A percentile compares a stretch with the other conserved stretches of the same genome.
phyloP scores from a whole-genome alignment of 768 basidiomycete species.

The Russula earlei region DNA sequence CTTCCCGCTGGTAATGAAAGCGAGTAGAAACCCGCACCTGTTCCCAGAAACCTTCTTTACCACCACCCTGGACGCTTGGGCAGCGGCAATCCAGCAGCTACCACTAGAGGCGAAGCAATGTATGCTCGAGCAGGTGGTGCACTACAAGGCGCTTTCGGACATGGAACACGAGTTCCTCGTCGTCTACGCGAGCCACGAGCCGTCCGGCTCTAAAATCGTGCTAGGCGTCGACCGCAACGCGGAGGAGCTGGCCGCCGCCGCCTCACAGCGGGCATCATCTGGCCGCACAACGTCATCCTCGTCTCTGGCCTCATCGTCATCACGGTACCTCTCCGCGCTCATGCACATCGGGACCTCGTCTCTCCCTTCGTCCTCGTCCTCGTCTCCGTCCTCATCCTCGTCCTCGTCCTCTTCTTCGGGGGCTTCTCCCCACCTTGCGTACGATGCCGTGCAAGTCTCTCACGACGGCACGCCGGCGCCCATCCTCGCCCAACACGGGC shows the following conservation, averaged over 20 bases:
- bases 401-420: neutral
- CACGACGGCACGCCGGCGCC: constrained; percentile 14
- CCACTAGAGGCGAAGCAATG: constrained; percentile 1
- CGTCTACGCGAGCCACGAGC: neutral
- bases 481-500: constrained; percentile 6
- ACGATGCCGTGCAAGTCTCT: constrained; percentile 18
- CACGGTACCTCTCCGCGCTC: too few species aligned
- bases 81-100: constrained; percentile 1
- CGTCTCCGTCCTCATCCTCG: too few species aligned
- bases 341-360: too few species aligned
- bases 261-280: neutral
- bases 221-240: constrained; percentile 19
- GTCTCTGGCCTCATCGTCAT: too few species aligned
- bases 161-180: constrained; percentile 21
- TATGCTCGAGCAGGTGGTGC: constrained; percentile 13
- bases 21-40: too few species aligned
- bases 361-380: too few species aligned
- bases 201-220: constrained; percentile 9
- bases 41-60: neutral
- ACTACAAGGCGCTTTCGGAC: constrained; percentile 13
- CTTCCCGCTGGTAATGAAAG: too few species aligned
- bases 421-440: neutral
- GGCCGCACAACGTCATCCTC: too few species aligned
- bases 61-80: constrained; percentile 12
- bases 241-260: neutral